Conservation (phyloP, 2,329 filamentous ascomycete genomes). For the Lasiodiplodia citricola region DNA sequence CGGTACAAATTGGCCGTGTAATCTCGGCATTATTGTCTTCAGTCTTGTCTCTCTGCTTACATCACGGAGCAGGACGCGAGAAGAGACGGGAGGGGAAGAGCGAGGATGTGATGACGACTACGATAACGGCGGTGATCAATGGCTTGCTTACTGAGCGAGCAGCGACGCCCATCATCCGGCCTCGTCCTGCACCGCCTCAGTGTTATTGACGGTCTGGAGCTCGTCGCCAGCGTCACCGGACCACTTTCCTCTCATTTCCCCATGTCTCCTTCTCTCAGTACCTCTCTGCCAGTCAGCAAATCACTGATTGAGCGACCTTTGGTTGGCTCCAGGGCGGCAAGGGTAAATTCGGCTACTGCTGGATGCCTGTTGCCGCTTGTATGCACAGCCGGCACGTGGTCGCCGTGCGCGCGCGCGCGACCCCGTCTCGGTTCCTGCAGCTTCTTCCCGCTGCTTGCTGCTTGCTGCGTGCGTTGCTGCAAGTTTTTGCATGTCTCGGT, state of each 20-base stretch:
- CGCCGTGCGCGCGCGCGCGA: conserved; percentile 1
- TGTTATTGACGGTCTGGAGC: conserved; percentile 8
- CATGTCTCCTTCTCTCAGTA: background rate
- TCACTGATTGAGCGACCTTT: background rate
- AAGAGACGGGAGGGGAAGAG: background rate
- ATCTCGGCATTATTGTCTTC: background rate
- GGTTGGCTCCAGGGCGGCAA: background rate
- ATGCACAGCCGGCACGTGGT: background rate
- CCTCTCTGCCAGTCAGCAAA: background rate
- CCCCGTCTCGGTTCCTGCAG: conserved; percentile 22
- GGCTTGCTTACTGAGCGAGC: conserved; percentile 24
- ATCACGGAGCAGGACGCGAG: conserved; percentile 1
- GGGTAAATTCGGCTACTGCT: conserved; percentile 6
- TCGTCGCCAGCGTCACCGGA: background rate
- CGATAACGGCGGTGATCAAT: conserved; percentile 16
- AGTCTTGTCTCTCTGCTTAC: conserved; percentile 8
- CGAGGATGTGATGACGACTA: conserved; percentile 17
- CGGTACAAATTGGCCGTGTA: background rate
- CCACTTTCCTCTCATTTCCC: background rate
- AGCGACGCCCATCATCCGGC: background rate
- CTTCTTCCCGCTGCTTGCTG: background rate
- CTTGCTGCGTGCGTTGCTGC: background rate
- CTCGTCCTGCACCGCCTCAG: background rate
- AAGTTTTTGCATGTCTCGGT: no score
- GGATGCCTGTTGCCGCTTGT: background rate